Evolutionary conservation across 495 filamentous ascomycete genomes (phyloP), one percentile per base, ranked within the genome.

Genomic region (Penicillium atrosanguineum): DNA sequence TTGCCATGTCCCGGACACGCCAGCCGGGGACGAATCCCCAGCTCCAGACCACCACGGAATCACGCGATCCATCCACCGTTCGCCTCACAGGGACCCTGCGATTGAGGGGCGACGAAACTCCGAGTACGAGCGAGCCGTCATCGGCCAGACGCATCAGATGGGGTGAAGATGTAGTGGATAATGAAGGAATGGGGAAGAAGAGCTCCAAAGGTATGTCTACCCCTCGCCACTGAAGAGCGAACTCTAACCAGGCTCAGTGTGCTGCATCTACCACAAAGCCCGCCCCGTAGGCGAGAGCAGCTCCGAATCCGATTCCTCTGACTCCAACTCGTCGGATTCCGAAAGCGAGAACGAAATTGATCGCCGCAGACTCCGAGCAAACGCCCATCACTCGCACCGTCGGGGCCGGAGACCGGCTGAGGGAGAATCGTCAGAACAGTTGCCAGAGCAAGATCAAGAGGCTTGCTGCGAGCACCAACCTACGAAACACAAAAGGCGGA

Each of bases 241-340:
- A 37, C 20, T n/a, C 53, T 43, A 40, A 59, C 31, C 19, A 34
- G 40, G 12, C 19, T 18, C 60, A 97, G 95, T 97, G 20, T 99
- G 94, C 81, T 99, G 94, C 69, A 97, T 97, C 67, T 99, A 97
- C 76, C 91, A 95, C 75, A 88, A 88, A 53, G 83, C 89, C 3
- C 86, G 85, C 47, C 83, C 79, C 38, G 83, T 91, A 8, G 94
- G 87, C 69, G 94, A 97, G 68, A 95, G 90, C 15, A 90, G 84
- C 55, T 87, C 87, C 52, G 87, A 91, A 60, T 87, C 85, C 23
- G 85, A 84, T 38, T 65, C 78, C 56, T 79, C 86, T 12, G 78
- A 79, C 45, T 85, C 83, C 25, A 84, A 79, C 40, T 82, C 80
- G 15, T 83, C 79, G 44, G 85, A 84, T 51, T 83, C 85, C 25